Evolutionary conservation across 2,329 filamentous ascomycete species (phyloP), one percentile per base, ranked within the genome.

Genomic region (Trichoderma breve): DNA sequence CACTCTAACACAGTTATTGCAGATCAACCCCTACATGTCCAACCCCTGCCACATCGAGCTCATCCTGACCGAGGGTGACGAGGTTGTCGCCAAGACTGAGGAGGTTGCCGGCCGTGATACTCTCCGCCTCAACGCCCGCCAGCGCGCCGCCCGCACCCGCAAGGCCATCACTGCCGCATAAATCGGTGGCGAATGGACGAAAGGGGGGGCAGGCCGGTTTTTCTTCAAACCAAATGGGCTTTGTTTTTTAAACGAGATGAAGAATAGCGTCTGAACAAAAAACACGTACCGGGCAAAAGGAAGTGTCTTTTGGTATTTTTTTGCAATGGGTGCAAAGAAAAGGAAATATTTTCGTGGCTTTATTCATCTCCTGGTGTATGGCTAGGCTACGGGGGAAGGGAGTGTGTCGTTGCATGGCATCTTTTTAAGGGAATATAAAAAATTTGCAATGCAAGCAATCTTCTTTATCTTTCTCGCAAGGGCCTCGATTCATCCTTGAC

Each of bases 11-110:
- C 24, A 69, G n/a, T 14, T 32, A 55, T 69, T 69, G 55, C 74
- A 98, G 95, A 99, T 99, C 89, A 99, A 99, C 92, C 96, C 96
- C 76, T 99, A 98, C 91, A 98, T 99, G 97, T 98, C 95, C 80
- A 97, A 97, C 92, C 96, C 96, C 80, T 99, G 95, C 93, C 96
- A 99, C 92, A 97, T 99, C 86, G 97, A 99, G 90, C 89, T 99
- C 82, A 99, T 99, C 91, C 91, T 99, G 80, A 97, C 95, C 83
- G 97, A 99, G 91, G 94, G 89, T 81, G 93, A 97, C 83, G 97
- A 99, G 90, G 90, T 92, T 80, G 94, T 99, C 80, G 90, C 95
- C 88, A 99, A 99, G 92, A 91, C 91, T 75, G 88, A 94, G 85
- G 97, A 98, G 90, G 88, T 90, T 79, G 88, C 86, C 76, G 86